These are phyloP conservation scores for Amylostereum areolatum DNA, from an alignment of 1,284 basidiomycete species.

Conservation along the genomic window DNA sequence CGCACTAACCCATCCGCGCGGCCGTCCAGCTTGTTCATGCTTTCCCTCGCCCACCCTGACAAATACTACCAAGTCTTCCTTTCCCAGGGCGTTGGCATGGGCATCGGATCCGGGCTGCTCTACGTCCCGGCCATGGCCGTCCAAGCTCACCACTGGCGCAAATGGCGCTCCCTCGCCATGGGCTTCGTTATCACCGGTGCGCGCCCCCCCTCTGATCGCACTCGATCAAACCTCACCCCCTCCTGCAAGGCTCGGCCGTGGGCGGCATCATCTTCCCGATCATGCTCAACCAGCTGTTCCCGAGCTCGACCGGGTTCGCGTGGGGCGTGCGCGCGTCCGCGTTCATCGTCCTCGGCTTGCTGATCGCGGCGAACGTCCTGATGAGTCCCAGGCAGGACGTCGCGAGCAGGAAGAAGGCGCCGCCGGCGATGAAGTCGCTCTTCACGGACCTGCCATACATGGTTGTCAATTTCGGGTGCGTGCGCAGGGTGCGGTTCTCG, in stretches of 20 bases:
- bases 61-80: conserved; percentile 15
- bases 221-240: neutral
- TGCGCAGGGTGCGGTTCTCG: neutral
- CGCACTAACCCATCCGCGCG: neutral
- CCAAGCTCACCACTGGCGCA: conserved; percentile 38
- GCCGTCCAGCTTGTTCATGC: conserved; percentile 13
- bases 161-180: conserved; percentile 38
- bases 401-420: neutral
- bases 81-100: conserved; percentile 33
- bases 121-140: conserved; percentile 38
- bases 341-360: conserved; percentile 7
- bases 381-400: conserved; percentile 2
- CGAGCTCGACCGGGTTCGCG: conserved; percentile 33
- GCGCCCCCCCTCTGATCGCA: neutral
- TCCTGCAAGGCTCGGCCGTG: conserved; percentile 12
- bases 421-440: neutral
- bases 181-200: conserved; percentile 35
- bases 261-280: conserved; percentile 37
- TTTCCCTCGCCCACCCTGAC: conserved; percentile 12
- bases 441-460: conserved; percentile 1
- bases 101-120: conserved; percentile 35
- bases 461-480: conserved; percentile 13
- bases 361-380: conserved; percentile 10
- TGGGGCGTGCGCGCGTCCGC: conserved; percentile 28
- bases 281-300: conserved; percentile 36